Evolutionary conservation across 371 early-diverging fungal species (phyloP).

Genomic region (Mortierella sp.): DNA sequence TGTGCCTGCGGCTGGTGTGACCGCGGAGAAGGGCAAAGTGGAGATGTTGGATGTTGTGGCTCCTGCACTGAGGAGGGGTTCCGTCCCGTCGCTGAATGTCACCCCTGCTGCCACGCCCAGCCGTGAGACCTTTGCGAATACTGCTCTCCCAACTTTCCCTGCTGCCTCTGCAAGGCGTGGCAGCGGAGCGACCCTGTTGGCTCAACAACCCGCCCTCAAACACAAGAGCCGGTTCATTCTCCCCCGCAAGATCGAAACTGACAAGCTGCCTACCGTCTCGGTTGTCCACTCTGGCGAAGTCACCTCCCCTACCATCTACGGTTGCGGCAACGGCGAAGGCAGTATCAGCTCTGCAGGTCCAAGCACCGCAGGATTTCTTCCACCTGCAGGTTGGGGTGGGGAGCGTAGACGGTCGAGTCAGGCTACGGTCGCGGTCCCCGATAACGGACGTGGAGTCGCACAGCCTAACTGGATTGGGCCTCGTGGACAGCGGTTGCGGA

Average conservation of each 20-base stretch:
- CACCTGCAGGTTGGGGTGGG: conserved; percentile 40
- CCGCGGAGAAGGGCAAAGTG: not conserved
- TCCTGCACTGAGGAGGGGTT: conserved; percentile 8
- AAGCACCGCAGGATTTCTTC: conserved; percentile 40
- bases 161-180: conserved; percentile 15
- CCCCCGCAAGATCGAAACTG: conserved; percentile 44
- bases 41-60: not conserved
- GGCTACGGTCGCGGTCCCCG: conserved; percentile 41
- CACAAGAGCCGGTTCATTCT: conserved; percentile 48
- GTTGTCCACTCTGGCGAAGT: conserved; percentile 11
- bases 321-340: conserved; percentile 5
- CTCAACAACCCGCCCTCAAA: conserved; percentile 20
- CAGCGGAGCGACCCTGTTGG: conserved; percentile 2
- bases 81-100: conserved; percentile 13
- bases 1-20: not conserved
- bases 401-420: conserved; percentile 53
- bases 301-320: conserved; percentile 25
- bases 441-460: conserved; percentile 34
- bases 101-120: conserved; percentile 1
- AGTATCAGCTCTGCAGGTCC: conserved; percentile 23
- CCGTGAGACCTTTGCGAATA: not conserved
- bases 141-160: conserved; percentile 9
- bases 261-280: not conserved
- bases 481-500: conserved; percentile 18
- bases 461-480: conserved; percentile 32